Evolutionary conservation across 192 early-diverging fungal species (phyloP).

Genomic region (Backusella luteola): DNA sequence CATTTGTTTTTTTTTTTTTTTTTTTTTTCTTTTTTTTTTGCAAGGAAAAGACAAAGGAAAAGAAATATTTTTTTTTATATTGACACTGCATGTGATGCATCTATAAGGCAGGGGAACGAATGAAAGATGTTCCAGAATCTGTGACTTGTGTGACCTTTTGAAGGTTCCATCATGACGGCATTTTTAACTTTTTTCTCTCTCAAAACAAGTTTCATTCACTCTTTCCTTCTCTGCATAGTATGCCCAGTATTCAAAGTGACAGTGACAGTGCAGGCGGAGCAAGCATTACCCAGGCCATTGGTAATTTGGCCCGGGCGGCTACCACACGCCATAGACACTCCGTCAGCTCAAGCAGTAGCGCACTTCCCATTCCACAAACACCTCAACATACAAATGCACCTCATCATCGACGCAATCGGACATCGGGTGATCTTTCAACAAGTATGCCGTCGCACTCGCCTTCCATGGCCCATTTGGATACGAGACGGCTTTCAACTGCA

Average conservation of each 20-base stretch:
- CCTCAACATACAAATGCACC: slow-evolving; percentile 14
- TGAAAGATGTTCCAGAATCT: neutral
- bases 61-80: too few species aligned
- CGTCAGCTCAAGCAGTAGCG: too few species aligned
- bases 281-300: slow-evolving; percentile 7
- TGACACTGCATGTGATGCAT: too few species aligned
- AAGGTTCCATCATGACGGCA: neutral
- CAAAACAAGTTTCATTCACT: neutral
- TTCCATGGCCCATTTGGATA: neutral
- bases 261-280: neutral
- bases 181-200: neutral
- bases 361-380: neutral
- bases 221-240: neutral
- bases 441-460: neutral
- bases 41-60: too few species aligned
- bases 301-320: slow-evolving; percentile 3
- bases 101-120: neutral
- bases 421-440: neutral
- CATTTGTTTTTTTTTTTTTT: too few species aligned
- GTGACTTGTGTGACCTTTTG: neutral
- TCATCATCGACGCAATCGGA: neutral
- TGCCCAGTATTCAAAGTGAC: neutral
- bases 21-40: too few species aligned
- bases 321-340: slow-evolving; percentile 7
- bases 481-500: neutral